Conservation (phyloP, 1,139 yeast genomes). For the Saccharomyces hybrid region DNA sequence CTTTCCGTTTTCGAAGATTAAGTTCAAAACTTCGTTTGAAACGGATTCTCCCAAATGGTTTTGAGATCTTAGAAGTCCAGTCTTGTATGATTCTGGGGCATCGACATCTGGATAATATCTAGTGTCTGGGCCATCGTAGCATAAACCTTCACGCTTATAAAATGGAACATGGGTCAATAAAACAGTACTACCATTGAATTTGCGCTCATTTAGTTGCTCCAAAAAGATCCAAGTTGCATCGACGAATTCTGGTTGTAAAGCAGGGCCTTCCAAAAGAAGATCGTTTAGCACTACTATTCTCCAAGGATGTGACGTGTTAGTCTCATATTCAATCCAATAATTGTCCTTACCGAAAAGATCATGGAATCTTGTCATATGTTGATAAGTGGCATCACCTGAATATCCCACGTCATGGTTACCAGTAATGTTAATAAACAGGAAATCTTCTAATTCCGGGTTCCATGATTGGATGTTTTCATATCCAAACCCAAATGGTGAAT, state of each 20-base stretch:
- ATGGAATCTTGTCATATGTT: constrained; percentile 75
- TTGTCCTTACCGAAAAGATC: constrained; percentile 76
- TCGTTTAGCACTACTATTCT: constrained; percentile 81
- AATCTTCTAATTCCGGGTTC: constrained; percentile 38
- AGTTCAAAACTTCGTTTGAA: constrained; percentile 57
- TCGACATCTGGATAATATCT: constrained; percentile 50
- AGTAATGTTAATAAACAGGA: constrained; percentile 64
- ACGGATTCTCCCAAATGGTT: constrained; percentile 69
- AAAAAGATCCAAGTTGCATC: constrained; percentile 67
- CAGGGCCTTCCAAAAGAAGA: constrained; percentile 83
- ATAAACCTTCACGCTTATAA: constrained; percentile 69
- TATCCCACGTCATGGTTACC: constrained; percentile 97
- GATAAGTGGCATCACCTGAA: constrained; percentile 89
- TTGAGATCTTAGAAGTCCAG: constrained; percentile 71
- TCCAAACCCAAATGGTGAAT: constrained; percentile 38
- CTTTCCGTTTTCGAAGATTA: constrained; percentile 56
- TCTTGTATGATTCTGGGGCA: constrained; percentile 56
- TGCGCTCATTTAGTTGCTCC: constrained; percentile 43
- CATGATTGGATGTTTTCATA: constrained; percentile 61
- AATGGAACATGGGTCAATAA: constrained; percentile 86
- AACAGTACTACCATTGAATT: constrained; percentile 71
- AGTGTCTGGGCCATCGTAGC: constrained; percentile 77
- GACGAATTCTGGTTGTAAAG: constrained; percentile 62
- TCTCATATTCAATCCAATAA: constrained; percentile 64
- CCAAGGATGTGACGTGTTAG: constrained; percentile 61